Evolutionary conservation across 1,284 basidiomycete species (phyloP), one percentile per base, ranked within the genome.

Genomic region (Sanghuangporus weigelae): DNA sequence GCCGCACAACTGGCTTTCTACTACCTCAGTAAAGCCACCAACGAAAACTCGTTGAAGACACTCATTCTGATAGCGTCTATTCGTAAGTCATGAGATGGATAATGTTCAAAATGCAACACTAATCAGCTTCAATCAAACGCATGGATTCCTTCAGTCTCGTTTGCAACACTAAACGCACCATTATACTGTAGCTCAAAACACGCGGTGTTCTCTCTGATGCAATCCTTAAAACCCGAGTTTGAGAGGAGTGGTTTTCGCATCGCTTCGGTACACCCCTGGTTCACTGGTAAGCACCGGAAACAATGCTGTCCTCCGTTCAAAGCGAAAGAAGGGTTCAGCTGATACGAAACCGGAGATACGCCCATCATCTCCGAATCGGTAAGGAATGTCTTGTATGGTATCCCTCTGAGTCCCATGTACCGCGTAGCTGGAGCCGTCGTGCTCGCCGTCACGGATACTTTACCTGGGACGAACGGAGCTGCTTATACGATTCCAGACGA

Each of bases 31-130:
- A 65, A 77, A 11, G 77, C 77, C 44, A 71, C 74, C 14, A 73
- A 66, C 56, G 63, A 68, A 35, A 67, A 71, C 42, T 73, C 71
- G 38, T 70, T 82, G 54, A 84, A 84, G 68, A 72, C 82, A 4
- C 67, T 86, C 42, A 73, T 85, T 36, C 71, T 86, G 19, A 76
- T 85, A 44, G 84, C 83, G 10, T 85, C 84, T 11, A 80, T 85
- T 71, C 79, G 82, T 81, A 64, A 42, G 75, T 31, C 26, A 31
- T 31, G 3, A 31, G 26, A 31, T 4, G 26, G 26, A 31, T n/a
- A 44, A n/a, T 44, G 42, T 4, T 44, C 62, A 23, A 55, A 35
- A 21, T 53, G 63, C 38, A 60, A 59, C 50, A 55, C 51, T 42
- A 21, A 31, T 31, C 26, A 31, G 26, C 26, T 16, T 19, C 31